A percentile compares a stretch with the other conserved stretches of the same genome.
Evolutionary conservation across 2,329 filamentous ascomycete species (phyloP).

Genomic region (Cadophora sp.): DNA sequence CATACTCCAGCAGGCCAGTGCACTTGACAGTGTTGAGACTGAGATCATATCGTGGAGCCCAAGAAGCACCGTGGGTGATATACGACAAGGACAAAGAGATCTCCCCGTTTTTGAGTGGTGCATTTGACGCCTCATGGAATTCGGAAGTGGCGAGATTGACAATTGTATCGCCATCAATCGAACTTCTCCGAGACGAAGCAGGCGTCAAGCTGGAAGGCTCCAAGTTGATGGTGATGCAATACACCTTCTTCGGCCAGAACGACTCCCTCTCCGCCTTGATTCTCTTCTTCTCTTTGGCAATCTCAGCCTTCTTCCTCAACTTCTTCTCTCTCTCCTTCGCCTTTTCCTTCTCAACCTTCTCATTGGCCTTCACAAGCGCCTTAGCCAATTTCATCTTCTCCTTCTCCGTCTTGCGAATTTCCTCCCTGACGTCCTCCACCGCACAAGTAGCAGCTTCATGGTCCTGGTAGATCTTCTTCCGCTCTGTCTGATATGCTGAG

Average conservation of each 20-base stretch:
- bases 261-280: conserved; percentile 52
- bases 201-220: conserved; percentile 54
- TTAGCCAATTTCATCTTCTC: conserved; percentile 44
- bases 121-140: conserved; percentile 34
- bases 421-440: conserved; percentile 46
- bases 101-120: conserved; percentile 34
- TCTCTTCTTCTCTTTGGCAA: conserved; percentile 52
- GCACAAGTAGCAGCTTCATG: conserved; percentile 46
- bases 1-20: conserved; percentile 51
- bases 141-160: conserved; percentile 38
- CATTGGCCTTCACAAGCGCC: conserved; percentile 42
- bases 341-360: conserved; percentile 49
- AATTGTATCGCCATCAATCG: conserved; percentile 46
- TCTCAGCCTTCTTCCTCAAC: conserved; percentile 48
- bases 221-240: conserved; percentile 58
- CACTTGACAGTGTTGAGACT: conserved; percentile 48
- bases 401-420: conserved; percentile 45
- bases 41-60: conserved; percentile 57
- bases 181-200: conserved; percentile 56
- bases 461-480: conserved; percentile 49
- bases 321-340: conserved; percentile 48
- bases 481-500: conserved; percentile 39
- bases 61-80: conserved; percentile 49
- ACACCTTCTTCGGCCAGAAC: conserved; percentile 59
- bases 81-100: conserved; percentile 44